These are phyloP conservation scores for Colletotrichum cereale DNA, from an alignment of 2,329 filamentous ascomycete genomes.

Conservation along the genomic window DNA sequence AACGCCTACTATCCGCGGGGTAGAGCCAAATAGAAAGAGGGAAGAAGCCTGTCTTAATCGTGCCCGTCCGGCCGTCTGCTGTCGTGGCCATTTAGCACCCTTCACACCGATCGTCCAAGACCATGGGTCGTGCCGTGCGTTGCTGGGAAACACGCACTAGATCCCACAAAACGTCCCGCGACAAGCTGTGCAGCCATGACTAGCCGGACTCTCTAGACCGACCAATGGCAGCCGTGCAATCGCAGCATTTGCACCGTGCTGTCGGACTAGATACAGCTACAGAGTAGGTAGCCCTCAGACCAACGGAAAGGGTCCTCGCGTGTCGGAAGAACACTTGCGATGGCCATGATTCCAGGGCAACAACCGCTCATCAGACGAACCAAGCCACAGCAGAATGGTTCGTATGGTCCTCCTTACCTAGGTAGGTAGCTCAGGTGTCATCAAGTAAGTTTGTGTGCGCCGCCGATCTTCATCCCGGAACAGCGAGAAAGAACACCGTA, in stretches of 20 bases:
- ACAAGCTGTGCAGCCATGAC: slow-evolving; percentile 29
- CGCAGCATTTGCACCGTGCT: slow-evolving; percentile 6
- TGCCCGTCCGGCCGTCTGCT: background rate
- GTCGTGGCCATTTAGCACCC: background rate
- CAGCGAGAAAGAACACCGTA: slow-evolving; percentile 21
- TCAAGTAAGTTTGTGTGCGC: slow-evolving; percentile 12
- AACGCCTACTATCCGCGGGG: background rate
- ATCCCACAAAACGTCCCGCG: slow-evolving; percentile 35
- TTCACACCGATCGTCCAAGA: slow-evolving; percentile 7
- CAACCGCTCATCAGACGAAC: slow-evolving; percentile 32
- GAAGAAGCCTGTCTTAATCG: background rate
- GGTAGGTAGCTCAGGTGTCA: background rate
- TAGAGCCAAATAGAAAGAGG: slow-evolving; percentile 10
- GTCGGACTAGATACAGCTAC: too few species aligned
- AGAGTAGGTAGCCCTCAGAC: background rate
- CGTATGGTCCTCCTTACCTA: too few species aligned
- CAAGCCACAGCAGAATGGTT: background rate
- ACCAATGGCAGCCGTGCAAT: slow-evolving; percentile 13
- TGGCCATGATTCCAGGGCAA: slow-evolving; percentile 12
- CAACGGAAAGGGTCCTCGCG: background rate
- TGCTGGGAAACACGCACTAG: slow-evolving; percentile 36
- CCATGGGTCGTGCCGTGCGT: slow-evolving; percentile 17
- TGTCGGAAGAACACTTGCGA: background rate
- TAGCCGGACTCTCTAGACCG: background rate
- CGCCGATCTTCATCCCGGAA: slow-evolving; percentile 3